Percentiles rank a stretch among this genome's conserved stretches.
These are phyloP conservation scores for Debaryomyces hansenii DNA, from an alignment of 805 yeast species.

Conservation along the genomic window DNA sequence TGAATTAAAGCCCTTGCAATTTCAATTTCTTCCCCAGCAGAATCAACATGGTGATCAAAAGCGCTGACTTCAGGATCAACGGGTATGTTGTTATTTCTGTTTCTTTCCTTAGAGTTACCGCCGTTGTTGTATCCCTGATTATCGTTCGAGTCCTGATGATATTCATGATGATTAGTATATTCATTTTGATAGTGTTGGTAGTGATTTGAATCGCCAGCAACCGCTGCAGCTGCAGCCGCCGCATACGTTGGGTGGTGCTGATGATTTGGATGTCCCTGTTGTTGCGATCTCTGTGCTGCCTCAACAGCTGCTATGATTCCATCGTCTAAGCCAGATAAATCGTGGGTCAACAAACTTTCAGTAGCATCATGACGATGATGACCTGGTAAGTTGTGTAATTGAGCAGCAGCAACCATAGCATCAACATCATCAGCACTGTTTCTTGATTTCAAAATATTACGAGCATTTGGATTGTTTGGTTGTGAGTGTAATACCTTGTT, in stretches of 20 bases:
- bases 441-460: conserved; percentile 18
- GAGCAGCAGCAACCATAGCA: conserved; percentile 33
- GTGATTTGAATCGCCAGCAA: conserved; percentile 17
- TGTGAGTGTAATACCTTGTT: conserved; percentile 16
- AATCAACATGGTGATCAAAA: conserved; percentile 41
- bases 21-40: conserved; percentile 55
- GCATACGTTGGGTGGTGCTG: conserved; percentile 16
- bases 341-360: conserved; percentile 37
- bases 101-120: conserved; percentile 8
- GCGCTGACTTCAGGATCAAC: conserved; percentile 62
- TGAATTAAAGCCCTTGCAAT: conserved; percentile 67
- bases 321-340: conserved; percentile 43
- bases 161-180: conserved; percentile 8
- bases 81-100: conserved; percentile 36
- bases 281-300: conserved; percentile 48
- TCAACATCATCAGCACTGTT: conserved; percentile 28
- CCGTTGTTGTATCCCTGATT: conserved; percentile 3
- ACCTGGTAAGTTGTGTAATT: conserved; percentile 23
- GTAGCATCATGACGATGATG: conserved; percentile 23
- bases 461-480: conserved; percentile 21
- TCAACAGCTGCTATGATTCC: conserved; percentile 61
- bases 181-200: conserved; percentile 16
- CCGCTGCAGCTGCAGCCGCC: conserved; percentile 36
- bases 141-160: conserved; percentile 9
- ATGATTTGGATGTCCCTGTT: conserved; percentile 17